phyloP scores from a whole-genome alignment of 148 eudicot species.

The Camellia lanceoleosa region DNA sequence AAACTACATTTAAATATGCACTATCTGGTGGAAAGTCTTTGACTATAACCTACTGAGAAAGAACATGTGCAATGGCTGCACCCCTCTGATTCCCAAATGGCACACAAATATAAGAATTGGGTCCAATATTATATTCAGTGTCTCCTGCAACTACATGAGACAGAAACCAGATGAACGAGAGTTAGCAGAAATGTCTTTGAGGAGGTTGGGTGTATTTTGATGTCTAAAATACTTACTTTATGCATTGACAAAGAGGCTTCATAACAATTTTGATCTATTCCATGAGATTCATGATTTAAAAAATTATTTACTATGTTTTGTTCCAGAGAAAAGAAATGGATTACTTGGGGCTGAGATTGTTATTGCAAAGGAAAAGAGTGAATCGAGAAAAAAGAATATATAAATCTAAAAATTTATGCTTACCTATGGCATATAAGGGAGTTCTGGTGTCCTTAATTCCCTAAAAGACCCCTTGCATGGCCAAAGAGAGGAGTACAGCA shows the following conservation, averaged over 20 bases:
- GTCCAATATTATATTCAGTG: conserved; percentile 72
- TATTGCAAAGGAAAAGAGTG: background rate
- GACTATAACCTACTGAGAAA: conserved; percentile 70
- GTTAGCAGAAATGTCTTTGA: background rate
- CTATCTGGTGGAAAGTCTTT: background rate
- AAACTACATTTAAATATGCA: background rate
- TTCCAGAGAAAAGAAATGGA: background rate
- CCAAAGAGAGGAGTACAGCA: conserved; percentile 88
- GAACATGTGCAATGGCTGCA: conserved; percentile 96
- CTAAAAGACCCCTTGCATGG: conserved; percentile 97
- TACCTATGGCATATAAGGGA: conserved; percentile 92
- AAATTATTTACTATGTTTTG: background rate
- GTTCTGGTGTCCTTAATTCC: conserved; percentile 95
- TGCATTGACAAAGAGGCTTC: background rate
- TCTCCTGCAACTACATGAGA: conserved; percentile 69
- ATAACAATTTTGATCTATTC: background rate
- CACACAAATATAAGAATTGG: conserved; percentile 77
- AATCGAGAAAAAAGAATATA: background rate
- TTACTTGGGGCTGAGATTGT: background rate
- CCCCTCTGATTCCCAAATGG: conserved; percentile 76
- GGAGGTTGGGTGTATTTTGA: background rate
- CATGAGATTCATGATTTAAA: background rate
- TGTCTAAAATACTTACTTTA: background rate
- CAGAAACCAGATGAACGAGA: background rate
- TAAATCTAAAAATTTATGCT: background rate